Base-by-base conservation (phyloP, 352 stramenopile genomes). In the Pythium rishiriense region DNA sequence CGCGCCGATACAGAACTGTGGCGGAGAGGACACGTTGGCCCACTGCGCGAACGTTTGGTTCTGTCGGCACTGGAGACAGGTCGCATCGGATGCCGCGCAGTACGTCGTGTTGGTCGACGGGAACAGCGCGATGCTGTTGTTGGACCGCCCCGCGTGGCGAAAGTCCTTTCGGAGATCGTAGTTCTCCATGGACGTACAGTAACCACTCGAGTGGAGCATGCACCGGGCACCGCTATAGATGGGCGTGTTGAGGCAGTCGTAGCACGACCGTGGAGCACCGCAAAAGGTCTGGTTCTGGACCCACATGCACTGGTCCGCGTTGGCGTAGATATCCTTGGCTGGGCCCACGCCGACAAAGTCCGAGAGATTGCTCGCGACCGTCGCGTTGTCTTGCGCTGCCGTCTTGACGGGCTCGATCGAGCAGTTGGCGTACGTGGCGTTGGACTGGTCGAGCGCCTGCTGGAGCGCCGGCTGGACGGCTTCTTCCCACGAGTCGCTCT, bases 271-370 rank as follows among this genome's bases (percentile, higher is more conserved):
- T 14, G 75, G 73, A 0, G 66, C 72, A 46, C 73, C 59, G 49
- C 70, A 88, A 49, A 66, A 71, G 7, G 77, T 85, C 55, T 81
- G 79, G 50, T 81, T 90, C 65, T 84, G 75, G 56, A 84, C 83
- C 80, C 80, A 89, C 68, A 74, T 79, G 61, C 80, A 89, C 46
- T 69, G 65, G 50, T 87, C 64, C 7, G 76, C 70, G 21, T 58
- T 55, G 7, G 78, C 63, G 54, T 79, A 75, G 37, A 69, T 50
- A 54, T 70, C 65, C 65, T 83, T 89, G 22, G 22, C 43, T 0
- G 2, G 0, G 15, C 46, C 8, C 26, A 73, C 21, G 0, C 66
- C 66, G 10, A 73, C 56, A 63, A 69, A 69, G 24, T 64, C 46
- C 2, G 53, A 46, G 6, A 19, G 6, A 10, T 22, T 53, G n/a